phyloP scores from a whole-genome alignment of 1,284 basidiomycete species.

The Ceratobasidium sp. region DNA sequence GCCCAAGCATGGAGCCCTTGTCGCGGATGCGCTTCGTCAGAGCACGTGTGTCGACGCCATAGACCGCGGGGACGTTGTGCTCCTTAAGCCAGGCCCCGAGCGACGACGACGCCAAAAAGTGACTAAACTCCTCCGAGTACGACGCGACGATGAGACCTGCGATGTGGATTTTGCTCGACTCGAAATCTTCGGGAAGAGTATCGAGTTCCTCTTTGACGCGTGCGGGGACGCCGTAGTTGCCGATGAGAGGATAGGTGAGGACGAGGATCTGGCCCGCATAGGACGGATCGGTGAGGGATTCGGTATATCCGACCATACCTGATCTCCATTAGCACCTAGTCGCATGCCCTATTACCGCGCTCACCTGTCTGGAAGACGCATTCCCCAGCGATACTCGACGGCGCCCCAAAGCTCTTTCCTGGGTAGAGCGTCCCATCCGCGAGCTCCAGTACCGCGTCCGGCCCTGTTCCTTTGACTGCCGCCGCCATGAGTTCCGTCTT shows the following conservation, averaged over 20 bases:
- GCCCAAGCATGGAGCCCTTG: conserved; percentile 92
- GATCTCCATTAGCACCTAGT: conserved; percentile 42
- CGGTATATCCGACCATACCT: conserved; percentile 99
- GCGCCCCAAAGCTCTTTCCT: conserved; percentile 94
- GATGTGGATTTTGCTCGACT: conserved; percentile 94
- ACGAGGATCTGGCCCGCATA: conserved; percentile 99
- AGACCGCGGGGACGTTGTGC: conserved; percentile 94
- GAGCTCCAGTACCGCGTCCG: conserved; percentile 85
- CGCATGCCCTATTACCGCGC: conserved; percentile 51
- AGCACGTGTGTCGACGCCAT: conserved; percentile 95
- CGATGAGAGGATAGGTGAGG: conserved; percentile 95
- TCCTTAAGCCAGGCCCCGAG: conserved; percentile 95
- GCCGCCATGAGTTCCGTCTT: neutral
- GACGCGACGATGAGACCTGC: conserved; percentile 93
- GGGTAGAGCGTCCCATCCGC: conserved; percentile 89
- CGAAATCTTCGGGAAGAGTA: conserved; percentile 83
- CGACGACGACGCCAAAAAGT: conserved; percentile 91
- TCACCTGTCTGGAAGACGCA: conserved; percentile 99
- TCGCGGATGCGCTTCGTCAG: conserved; percentile 97
- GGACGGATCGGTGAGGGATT: conserved; percentile 98
- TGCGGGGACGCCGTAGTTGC: conserved; percentile 98
- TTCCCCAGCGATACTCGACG: conserved; percentile 95
- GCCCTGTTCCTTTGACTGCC: neutral
- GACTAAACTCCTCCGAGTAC: conserved; percentile 95
- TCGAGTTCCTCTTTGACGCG: conserved; percentile 67